Base-by-base conservation (phyloP, 257 asterid genomes). In the Solanum stenotomum region DNA sequence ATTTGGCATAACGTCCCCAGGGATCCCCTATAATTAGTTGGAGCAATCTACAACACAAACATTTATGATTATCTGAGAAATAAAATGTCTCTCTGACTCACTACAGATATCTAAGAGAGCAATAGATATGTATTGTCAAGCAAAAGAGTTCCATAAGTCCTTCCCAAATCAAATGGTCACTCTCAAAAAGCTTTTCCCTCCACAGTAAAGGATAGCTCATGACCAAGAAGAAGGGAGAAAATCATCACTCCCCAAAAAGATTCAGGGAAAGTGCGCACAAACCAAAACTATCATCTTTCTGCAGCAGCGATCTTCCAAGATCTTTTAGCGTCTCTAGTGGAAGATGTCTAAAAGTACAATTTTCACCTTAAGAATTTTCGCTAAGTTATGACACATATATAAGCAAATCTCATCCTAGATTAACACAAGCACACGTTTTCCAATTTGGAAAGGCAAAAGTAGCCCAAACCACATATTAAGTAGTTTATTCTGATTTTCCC, bases 1-100 rank as follows among this genome's bases (percentile, higher is more conserved):
- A 96, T 94, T 91, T 96, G 99, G 89, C 98, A 90, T 79, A 93
- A 91, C 40, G 98, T 92, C 86, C 98, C 98, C 90, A 95, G 87
- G 35, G 93, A 91, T 67, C 99, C 99, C 91, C 99, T 93, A 89
- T 79, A 93, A 86, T 93, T 95, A 40, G 97, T 96, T 89, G 98
- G 98, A 90, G 98, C 95, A 90, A 95, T 93, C 99, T 96, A 87
- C 46, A 89, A 89, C 88, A 91, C 83, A 87, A 86, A 42, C 25
- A 84, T 65, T 79, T 56, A 88, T 79, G 88, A 79, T 88, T 76
- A 88, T 87, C 63, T 76, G 76, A 16, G 86, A 10, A 56, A 77
- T 79, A 89, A 70, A 87, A 35, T 82, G 77, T 29, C 86, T 67
- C 76, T 44, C 70, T 27, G 31, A 63, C 40, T 15, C 72, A 5